Evolutionary conservation across 2,329 filamentous ascomycete species (phyloP), one percentile per base, ranked within the genome.

Genomic region (Neopestalotiopsis clavispora): DNA sequence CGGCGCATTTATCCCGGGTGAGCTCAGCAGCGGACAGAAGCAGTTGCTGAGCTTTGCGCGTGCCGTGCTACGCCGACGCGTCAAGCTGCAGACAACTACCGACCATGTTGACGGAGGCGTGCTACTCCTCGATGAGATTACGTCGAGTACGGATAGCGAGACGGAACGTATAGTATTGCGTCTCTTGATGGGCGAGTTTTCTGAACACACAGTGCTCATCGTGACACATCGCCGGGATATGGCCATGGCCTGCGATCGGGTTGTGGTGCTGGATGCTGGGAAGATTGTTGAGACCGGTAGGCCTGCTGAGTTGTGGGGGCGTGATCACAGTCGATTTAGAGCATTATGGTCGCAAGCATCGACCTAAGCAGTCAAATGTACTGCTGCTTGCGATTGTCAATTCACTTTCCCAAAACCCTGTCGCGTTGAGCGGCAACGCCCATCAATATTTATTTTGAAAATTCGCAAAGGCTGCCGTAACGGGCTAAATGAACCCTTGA

Each of bases 41-140:
- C 90, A 92, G 73, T 81, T 92, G 0, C 90, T 92, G 72, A 89
- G 85, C 71, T 82, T 92, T 1, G 89, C 87, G 0, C 79, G 89
- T 0, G 90, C 88, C 0, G 81, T 91, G 20, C 76, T 92, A 7
- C 79, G 85, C 4, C 71, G 76, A 2, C 69, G 79, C 3, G 28
- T 68, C 30, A 32, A 65, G n/a, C 12, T 30, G 23, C 10, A 23
- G 3, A 4, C 32, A 4, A 40, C 32, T 40, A 12, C 30, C 4
- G 28, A 14, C 4, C 59, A 30, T 40, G 20, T 14, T 1, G 67
- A 65, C 1, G 60, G 56, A 4, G 68, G 68, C 14, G 17, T 69
- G n/a, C 52, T 69, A 20, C 60, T 69, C 13, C 40, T 69, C 4
- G 68, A 69, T 34, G 68, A 69, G 56, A 40, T 69, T 13, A 67